A percentile compares a stretch with the other conserved stretches of the same genome.
Conservation (phyloP, 768 basidiomycete genomes). For the Leucocoprinus sp. region DNA sequence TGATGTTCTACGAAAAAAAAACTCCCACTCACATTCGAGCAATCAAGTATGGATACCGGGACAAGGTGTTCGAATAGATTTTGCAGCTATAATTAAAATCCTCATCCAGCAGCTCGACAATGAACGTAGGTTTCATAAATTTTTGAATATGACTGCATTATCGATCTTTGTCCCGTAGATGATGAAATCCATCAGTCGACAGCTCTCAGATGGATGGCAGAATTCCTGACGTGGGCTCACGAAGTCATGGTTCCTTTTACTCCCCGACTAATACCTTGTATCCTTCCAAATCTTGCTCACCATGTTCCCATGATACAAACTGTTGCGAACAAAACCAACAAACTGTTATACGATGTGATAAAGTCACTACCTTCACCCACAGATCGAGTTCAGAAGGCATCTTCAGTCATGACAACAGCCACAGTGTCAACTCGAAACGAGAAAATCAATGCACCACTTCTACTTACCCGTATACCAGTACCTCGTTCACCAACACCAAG, state of each 20-base stretch:
- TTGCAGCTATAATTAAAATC: slow-evolving; percentile 88
- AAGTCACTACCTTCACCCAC: slow-evolving; percentile 73
- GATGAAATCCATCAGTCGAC: slow-evolving; percentile 94
- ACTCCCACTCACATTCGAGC: background rate
- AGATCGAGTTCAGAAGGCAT: slow-evolving; percentile 30
- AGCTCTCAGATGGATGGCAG: slow-evolving; percentile 88
- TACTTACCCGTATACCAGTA: slow-evolving; percentile 29
- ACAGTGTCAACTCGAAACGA: slow-evolving; percentile 13
- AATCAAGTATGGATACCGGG: slow-evolving; percentile 20
- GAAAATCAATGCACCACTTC: slow-evolving; percentile 22
- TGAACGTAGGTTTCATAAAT: slow-evolving; percentile 52
- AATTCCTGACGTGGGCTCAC: slow-evolving; percentile 79
- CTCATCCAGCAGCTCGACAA: slow-evolving; percentile 78
- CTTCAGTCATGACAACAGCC: slow-evolving; percentile 14
- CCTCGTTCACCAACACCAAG: slow-evolving; percentile 54
- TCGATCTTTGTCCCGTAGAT: slow-evolving; percentile 38
- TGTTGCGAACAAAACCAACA: slow-evolving; percentile 82
- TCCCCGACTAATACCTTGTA: slow-evolving; percentile 84
- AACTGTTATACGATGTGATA: slow-evolving; percentile 75
- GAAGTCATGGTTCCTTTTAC: slow-evolving; percentile 94
- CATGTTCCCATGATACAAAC: slow-evolving; percentile 83
- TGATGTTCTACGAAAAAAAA: background rate
- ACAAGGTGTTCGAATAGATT: slow-evolving; percentile 88
- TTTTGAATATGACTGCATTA: background rate
- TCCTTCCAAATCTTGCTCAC: slow-evolving; percentile 91